Evolutionary conservation across 2,329 filamentous ascomycete species (phyloP).

Genomic region (Pyricularia grisea): DNA sequence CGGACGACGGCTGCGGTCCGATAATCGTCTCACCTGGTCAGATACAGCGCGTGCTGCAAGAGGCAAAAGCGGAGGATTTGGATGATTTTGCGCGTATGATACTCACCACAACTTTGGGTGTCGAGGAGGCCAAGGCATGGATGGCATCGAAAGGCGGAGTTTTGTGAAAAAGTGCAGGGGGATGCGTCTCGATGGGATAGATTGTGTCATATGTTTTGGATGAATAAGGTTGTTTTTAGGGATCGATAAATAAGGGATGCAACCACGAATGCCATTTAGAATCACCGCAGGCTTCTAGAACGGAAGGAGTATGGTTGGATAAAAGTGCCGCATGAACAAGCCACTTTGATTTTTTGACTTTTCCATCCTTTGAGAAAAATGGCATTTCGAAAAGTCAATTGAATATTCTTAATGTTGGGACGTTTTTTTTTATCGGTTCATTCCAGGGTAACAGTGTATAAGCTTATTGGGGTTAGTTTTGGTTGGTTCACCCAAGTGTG

Average conservation of each 20-base stretch:
- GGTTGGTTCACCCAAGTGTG: background rate
- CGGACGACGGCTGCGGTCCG: background rate
- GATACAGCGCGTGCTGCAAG: constrained; percentile 7
- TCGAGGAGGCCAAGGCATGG: constrained; percentile 14
- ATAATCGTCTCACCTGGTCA: constrained; percentile 22
- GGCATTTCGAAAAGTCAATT: background rate
- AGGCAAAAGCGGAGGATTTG: constrained; percentile 10
- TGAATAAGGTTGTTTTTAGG: no score
- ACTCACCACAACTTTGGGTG: constrained; percentile 12
- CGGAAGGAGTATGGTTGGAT: background rate
- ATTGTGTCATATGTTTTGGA: no score
- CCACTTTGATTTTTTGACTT: background rate
- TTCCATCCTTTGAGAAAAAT: background rate
- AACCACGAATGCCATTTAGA: background rate
- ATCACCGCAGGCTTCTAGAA: background rate
- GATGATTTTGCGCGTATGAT: constrained; percentile 15
- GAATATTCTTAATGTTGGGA: background rate
- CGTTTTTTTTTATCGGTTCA: background rate
- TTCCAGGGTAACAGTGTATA: background rate
- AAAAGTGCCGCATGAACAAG: background rate
- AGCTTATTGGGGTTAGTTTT: background rate
- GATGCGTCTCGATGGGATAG: background rate
- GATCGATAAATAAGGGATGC: background rate
- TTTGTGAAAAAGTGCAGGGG: background rate
- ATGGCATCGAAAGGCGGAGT: constrained; percentile 6